Evolutionary conservation across 345 rosid genomes (phyloP).

Genomic region (Aquilaria sinensis): DNA sequence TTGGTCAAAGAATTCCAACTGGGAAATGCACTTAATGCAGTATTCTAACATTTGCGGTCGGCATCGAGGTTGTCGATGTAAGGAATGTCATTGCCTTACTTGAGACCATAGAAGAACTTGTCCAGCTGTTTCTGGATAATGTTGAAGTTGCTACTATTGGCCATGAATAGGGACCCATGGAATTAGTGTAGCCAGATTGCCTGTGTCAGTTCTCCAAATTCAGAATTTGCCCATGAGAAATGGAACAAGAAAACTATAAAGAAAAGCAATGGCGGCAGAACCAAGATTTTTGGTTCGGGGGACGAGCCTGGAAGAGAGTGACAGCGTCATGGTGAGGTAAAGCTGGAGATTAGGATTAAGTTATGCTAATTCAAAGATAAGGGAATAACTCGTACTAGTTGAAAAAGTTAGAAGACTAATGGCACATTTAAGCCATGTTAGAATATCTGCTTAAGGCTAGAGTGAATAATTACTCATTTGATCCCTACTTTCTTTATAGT

Average conservation of each 20-base stretch:
- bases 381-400: no score
- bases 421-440: no score
- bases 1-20: conserved; percentile 46
- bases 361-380: no score
- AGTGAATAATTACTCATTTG: no score
- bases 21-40: conserved; percentile 22
- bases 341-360: no score
- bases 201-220: conserved; percentile 35
- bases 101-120: conserved; percentile 40
- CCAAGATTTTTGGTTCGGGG: no score
- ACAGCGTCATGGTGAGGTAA: no score
- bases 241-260: neutral
- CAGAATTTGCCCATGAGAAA: conserved; percentile 9
- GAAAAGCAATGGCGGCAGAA: conserved; percentile 2
- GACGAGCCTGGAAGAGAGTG: no score
- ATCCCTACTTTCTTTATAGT: no score
- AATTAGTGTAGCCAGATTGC: conserved; percentile 58
- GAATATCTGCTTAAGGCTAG: no score
- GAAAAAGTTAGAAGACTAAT: no score
- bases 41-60: conserved; percentile 26
- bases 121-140: conserved; percentile 60
- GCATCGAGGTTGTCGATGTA: conserved; percentile 39
- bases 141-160: conserved; percentile 61
- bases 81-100: conserved; percentile 62
- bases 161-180: conserved; percentile 50